Base-by-base conservation (phyloP, 169 alveolate genomes). In the Theileria annulata region DNA sequence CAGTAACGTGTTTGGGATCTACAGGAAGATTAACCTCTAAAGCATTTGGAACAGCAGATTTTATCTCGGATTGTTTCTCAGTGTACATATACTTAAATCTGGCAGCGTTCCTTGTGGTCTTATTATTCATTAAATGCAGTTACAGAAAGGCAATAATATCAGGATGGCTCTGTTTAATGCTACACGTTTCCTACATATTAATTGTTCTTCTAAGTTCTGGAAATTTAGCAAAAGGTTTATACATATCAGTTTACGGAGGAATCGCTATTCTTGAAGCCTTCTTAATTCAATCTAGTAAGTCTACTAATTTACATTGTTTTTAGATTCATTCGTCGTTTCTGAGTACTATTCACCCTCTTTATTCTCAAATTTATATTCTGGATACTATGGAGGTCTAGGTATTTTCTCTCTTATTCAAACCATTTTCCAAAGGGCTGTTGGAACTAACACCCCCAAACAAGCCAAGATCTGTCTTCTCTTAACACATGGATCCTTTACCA, bases 221-320 rank as follows among this genome's bases (percentile, higher is more conserved):
- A 9, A 31, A 71, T 31, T 12, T 25, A 19, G 79, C 47, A 1
- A 42, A 31, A 49, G 13, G 49, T 25, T 4, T 71, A 1, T 71
- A 71, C 59, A 71, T 31, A 13, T 31, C 79, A 10, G 37, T 49
- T 19, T 71, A 21, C 78, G 79, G 35, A 23, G 75, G 25, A 8
- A 71, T 71, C 79, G 77, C 49, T 1, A 19, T 56, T 47, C 68
- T 71, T 3, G 79, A 71, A 37, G 70, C 73, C 33, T 17, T 71
- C n/a, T 2, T 71, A n/a, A 51, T 71, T n/a, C 79, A 71, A 54
- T 51, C 79, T 3, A 71, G 79, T 71, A 71, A 8, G 79, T 71
- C 3, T 71, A 9, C 19, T 42, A 12, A 15, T 67, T 37, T 19
- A 2, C 19, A 13, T 48, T 21, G 8, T 56, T 49, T 48, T 35